Evolutionary conservation across 345 rosid species (phyloP).

Genomic region (Salix viminalis): DNA sequence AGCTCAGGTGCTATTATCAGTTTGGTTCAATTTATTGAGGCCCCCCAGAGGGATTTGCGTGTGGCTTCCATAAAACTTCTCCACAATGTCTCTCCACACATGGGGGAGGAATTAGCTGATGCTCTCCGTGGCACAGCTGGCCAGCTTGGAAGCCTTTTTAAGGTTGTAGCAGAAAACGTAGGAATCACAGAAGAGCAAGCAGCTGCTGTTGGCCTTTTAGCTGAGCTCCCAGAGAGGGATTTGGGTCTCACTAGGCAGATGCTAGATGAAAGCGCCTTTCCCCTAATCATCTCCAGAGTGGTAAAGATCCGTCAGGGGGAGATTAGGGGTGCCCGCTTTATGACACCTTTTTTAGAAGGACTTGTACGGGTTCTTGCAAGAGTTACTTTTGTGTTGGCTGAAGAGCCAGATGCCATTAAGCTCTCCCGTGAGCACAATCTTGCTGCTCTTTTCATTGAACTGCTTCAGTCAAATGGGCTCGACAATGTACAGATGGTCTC

Average conservation of each 20-base stretch:
- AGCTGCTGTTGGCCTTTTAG: slow-evolving; percentile 80
- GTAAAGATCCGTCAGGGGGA: slow-evolving; percentile 64
- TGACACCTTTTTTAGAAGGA: slow-evolving; percentile 75
- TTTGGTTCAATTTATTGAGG: slow-evolving; percentile 94
- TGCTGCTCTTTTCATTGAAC: slow-evolving; percentile 59
- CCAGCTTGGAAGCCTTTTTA: slow-evolving; percentile 71
- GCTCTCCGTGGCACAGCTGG: slow-evolving; percentile 72
- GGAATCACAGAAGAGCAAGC: slow-evolving; percentile 88
- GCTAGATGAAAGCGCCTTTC: slow-evolving; percentile 74
- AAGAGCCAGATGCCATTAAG: slow-evolving; percentile 55
- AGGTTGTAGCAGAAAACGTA: slow-evolving; percentile 60
- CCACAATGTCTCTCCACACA: slow-evolving; percentile 69
- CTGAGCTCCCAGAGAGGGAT: slow-evolving; percentile 95
- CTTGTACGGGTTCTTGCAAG: slow-evolving; percentile 72
- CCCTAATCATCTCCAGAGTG: slow-evolving; percentile 50
- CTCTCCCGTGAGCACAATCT: slow-evolving; percentile 68
- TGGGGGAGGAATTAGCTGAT: slow-evolving; percentile 84
- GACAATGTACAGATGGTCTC: slow-evolving; percentile 78
- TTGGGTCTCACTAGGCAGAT: slow-evolving; percentile 78
- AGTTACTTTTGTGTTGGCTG: slow-evolving; percentile 67
- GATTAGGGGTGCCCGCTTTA: slow-evolving; percentile 61
- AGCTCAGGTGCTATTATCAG: slow-evolving; percentile 89
- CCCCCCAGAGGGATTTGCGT: slow-evolving; percentile 72
- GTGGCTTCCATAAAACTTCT: slow-evolving; percentile 80
- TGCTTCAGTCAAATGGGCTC: slow-evolving; percentile 67